These are phyloP conservation scores for Croton setiger DNA, from an alignment of 441 rosid genomes.

Conservation along the genomic window DNA sequence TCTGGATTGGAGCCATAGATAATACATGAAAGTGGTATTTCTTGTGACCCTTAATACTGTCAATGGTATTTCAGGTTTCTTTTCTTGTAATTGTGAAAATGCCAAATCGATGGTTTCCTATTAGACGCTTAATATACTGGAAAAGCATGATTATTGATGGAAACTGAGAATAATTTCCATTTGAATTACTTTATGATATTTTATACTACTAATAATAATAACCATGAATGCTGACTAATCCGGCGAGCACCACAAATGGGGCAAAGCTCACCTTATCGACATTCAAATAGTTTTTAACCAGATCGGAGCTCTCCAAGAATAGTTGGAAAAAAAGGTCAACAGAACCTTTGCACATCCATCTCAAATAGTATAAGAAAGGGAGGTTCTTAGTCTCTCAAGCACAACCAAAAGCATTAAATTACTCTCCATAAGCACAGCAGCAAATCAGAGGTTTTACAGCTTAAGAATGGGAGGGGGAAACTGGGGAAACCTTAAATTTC, in stretches of 20 bases:
- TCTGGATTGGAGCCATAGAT: slow-evolving; percentile 1
- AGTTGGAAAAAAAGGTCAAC: neutral
- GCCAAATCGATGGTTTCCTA: neutral
- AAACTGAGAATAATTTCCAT: no score
- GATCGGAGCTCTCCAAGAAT: no score
- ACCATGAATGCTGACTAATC: no score
- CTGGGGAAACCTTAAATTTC: neutral
- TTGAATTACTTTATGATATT: no score
- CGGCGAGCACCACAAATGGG: no score
- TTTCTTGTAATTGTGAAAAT: neutral
- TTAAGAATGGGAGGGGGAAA: neutral
- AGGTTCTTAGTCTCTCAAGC: neutral
- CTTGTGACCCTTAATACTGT: neutral
- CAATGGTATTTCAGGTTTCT: neutral
- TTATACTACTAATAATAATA: no score
- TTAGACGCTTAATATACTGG: no score
- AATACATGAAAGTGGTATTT: neutral
- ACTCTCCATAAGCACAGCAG: neutral
- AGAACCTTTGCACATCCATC: no score
- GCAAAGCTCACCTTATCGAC: no score
- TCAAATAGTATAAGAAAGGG: neutral
- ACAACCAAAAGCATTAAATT: neutral
- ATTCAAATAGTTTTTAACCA: no score
- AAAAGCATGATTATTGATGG: no score
- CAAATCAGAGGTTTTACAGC: neutral